Base-by-base conservation (phyloP, 2,329 filamentous ascomycete genomes). In the Falciphora oryzae region DNA sequence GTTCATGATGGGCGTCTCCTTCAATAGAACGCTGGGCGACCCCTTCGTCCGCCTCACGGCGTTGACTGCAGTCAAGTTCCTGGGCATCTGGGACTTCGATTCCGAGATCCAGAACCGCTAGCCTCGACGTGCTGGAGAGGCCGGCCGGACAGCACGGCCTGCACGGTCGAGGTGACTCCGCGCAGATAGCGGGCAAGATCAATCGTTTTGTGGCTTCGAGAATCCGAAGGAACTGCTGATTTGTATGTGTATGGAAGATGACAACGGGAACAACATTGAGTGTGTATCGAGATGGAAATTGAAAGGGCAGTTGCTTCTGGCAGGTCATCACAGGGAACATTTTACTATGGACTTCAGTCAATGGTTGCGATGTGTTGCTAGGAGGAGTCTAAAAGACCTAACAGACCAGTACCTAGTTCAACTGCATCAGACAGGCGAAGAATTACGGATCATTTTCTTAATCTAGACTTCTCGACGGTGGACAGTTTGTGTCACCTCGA, bases 51-150 rank as follows among this genome's bases (percentile, higher is more conserved):
- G 61, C 50, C 29, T 63, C 38, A 50, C 53, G 16, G 32, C 53
- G 6, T 22, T 63, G 28, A 63, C 61, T 16, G 50, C 50, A 28
- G 61, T 53, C 61, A 63, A 63, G 61, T 63, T 57, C 29, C 35
- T 63, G 50, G 53, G 53, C 28, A 57, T 63, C 18, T 63, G 50
- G 29, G 61, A 63, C 35, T 62, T 62, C 38, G 38, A 62, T 31
- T 27, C 60, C 13, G 35, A 53, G 38, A 53, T 53, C 44, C 44
- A 53, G 44, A 53, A 53, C 22, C 44, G 44, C 44, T 53, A 53
- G 44, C 44, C 44, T 7, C 44, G 44, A n/a, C 44, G 44, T 53
- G 22, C 44, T 53, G 44, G 44, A 53, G 44, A 53, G 44, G 18
- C 44, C 18, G 44, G 44, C 22, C 22, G 7, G 44, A 53, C 8